A percentile compares a stretch with the other conserved stretches of the same genome.
These are phyloP conservation scores for Phialophora chinensis DNA, from an alignment of 2,329 filamentous ascomycete species.

Conservation along the genomic window DNA sequence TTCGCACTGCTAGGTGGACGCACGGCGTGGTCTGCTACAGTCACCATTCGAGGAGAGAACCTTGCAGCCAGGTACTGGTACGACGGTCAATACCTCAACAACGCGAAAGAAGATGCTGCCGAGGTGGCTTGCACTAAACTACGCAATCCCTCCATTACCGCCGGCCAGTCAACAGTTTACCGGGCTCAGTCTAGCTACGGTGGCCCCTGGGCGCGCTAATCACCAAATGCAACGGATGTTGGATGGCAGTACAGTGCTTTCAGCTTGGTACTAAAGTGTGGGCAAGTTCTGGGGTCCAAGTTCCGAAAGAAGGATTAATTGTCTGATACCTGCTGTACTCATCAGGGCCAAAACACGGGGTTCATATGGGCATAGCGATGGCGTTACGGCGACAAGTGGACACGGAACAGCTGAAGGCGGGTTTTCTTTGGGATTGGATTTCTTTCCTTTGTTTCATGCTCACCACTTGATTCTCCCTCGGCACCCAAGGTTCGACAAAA, in stretches of 20 bases:
- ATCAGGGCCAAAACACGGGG: slow-evolving; percentile 8
- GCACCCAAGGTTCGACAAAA: slow-evolving; percentile 6
- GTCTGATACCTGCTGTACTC: slow-evolving; percentile 21
- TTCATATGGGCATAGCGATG: slow-evolving; percentile 36
- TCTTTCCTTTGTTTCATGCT: slow-evolving; percentile 29
- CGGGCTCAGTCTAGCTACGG: slow-evolving; percentile 26
- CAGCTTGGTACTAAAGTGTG: slow-evolving; percentile 4
- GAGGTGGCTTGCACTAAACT: slow-evolving; percentile 67
- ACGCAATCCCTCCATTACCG: slow-evolving; percentile 41
- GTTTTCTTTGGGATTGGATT: slow-evolving; percentile 40
- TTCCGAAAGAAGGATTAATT: slow-evolving; percentile 12
- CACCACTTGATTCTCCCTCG: slow-evolving; percentile 2
- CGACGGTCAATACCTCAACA: slow-evolving; percentile 84
- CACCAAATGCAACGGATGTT: neutral
- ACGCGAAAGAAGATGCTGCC: slow-evolving; percentile 89
- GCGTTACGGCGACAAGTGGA: slow-evolving; percentile 29
- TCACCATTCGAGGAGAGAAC: slow-evolving; percentile 70
- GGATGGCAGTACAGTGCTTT: slow-evolving; percentile 9
- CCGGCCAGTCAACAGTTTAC: slow-evolving; percentile 22
- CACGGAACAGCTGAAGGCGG: slow-evolving; percentile 18
- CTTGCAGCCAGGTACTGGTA: slow-evolving; percentile 87
- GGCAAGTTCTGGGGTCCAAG: slow-evolving; percentile 5
- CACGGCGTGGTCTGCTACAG: slow-evolving; percentile 86
- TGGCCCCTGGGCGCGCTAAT: slow-evolving; percentile 30
- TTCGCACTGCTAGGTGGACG: slow-evolving; percentile 69